Evolutionary conservation across 345 rosid species (phyloP), one percentile per base, ranked within the genome.

Genomic region (Rhodamnia rubescens): DNA sequence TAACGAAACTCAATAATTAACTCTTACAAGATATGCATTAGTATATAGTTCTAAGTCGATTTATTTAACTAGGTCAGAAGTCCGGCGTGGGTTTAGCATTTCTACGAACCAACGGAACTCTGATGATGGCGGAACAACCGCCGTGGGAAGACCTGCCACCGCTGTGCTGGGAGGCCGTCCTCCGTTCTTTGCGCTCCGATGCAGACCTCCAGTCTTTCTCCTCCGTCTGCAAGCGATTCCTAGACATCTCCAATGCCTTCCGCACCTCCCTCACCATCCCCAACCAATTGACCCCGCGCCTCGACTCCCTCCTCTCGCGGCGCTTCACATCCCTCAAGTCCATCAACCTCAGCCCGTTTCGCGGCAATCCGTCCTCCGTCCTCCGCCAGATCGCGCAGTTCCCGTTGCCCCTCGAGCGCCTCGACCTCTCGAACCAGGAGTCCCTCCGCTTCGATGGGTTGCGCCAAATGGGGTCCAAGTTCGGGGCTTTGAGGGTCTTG

Each of bases 161-260:
- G 36, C 96, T 95, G 84, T 94, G 96, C 89, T 96, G 98, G 98
- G 98, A 96, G 83, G 53, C 89, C 82, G 90, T 96, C 59, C 88
- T 91, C 85, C 86, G 84, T 81, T 81, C 83, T 88, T 93, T 49
- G 87, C 88, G 42, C 40, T 36, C 40, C 40, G 3, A 36, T 89
- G 90, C 92, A 54, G 86, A 85, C 88, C 88, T 89, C 21, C 96
- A 95, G 53, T 83, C 95, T 53, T 40, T 94, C 84, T 95, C 97
- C 53, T 84, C 92, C 27, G 92, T 94, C 87, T 94, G 93, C 84
- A 85, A 88, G 58, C 86, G 58, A 9, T 91, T 96, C 87, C 93
- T 96, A 88, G 85, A 91, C 61, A 84, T 91, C 87, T 90, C 98
- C 86, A 87, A 94, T 83, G 88, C 84, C 54, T 92, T 94, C 78